These are phyloP conservation scores for Diaporthe eres DNA, from an alignment of 2,329 filamentous ascomycete species.

Conservation along the genomic window DNA sequence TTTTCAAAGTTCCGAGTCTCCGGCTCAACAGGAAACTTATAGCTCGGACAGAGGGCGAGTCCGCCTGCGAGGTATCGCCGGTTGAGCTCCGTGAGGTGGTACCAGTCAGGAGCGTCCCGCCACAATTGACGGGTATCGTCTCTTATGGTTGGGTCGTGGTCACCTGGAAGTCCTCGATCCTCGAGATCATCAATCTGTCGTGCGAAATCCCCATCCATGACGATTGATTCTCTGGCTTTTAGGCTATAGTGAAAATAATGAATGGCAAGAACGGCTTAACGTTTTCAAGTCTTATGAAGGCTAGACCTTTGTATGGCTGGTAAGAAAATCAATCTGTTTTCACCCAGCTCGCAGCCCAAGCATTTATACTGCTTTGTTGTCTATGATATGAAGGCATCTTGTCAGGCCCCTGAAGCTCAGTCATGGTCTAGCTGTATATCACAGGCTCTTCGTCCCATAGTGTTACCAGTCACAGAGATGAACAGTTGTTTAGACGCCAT, in stretches of 20 bases:
- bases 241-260: too few species aligned
- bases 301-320: neutral
- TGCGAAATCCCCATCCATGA: accelerated
- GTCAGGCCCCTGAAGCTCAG: neutral
- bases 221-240: neutral
- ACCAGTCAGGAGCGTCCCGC: neutral
- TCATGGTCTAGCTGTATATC: neutral
- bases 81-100: neutral
- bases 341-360: neutral
- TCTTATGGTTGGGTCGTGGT: accelerated
- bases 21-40: too few species aligned
- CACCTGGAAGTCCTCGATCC: neutral
- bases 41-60: neutral
- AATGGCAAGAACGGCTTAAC: neutral
- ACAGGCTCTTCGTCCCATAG: neutral
- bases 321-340: neutral
- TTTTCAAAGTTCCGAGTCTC: neutral
- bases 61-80: neutral
- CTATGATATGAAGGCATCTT: neutral
- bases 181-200: neutral
- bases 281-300: neutral
- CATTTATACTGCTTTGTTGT: neutral
- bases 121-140: accelerated
- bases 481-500: accelerated
- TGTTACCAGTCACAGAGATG: neutral